phyloP scores from a whole-genome alignment of 2,329 filamentous ascomycete genomes.

The Pseudogymnoascus verrucosus region DNA sequence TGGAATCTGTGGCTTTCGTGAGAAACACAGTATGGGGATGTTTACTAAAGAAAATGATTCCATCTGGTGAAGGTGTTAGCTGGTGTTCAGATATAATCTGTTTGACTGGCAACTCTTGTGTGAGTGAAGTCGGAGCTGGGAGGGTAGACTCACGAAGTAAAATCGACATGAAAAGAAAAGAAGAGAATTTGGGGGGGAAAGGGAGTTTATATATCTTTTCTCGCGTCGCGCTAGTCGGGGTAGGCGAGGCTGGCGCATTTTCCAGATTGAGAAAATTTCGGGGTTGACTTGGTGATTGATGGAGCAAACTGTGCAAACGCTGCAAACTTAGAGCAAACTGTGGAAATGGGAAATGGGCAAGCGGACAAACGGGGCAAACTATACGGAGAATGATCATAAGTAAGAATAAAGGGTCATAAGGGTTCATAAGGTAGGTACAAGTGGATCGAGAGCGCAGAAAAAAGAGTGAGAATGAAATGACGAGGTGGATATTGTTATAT shows the following conservation, averaged over 20 bases:
- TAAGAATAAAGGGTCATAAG: neutral
- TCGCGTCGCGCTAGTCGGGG: neutral
- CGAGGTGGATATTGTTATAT: neutral
- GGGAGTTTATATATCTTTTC: neutral
- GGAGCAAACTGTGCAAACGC: neutral
- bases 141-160: constrained; percentile 19
- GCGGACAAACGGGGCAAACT: neutral
- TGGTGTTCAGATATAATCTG: constrained; percentile 13
- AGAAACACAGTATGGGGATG: constrained; percentile 83
- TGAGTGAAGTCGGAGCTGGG: neutral
- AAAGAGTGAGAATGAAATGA: neutral
- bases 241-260: neutral
- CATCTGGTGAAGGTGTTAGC: constrained; percentile 30
- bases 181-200: neutral
- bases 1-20: constrained; percentile 89
- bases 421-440: neutral
- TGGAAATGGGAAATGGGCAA: neutral
- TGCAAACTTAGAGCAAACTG: neutral
- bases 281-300: neutral
- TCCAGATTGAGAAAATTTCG: neutral
- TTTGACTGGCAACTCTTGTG: neutral
- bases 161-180: constrained; percentile 12
- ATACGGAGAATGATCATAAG: neutral
- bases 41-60: constrained; percentile 98
- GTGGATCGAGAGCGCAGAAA: neutral